These are phyloP conservation scores for Picochlorum sp. DNA, from an alignment of 139 green algal species.

Conservation along the genomic window DNA sequence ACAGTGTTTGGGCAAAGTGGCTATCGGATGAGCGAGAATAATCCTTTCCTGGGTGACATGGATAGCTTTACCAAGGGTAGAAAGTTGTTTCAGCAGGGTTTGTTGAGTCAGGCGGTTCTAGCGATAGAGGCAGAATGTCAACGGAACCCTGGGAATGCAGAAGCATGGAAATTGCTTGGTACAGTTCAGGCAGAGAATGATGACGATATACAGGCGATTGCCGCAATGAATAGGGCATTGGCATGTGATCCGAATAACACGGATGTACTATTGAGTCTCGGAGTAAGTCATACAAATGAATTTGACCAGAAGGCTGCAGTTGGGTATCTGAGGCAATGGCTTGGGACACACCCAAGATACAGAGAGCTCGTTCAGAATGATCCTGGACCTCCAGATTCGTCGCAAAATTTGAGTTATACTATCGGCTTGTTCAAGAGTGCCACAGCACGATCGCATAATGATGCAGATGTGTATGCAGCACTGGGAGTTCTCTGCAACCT, in stretches of 20 bases:
- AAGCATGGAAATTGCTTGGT: conserved; percentile 92
- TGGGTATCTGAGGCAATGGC: conserved; percentile 61
- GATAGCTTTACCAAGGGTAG: conserved; percentile 53
- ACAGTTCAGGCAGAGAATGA: conserved; percentile 96
- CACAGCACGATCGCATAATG: conserved; percentile 30
- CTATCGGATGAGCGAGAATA: conserved; percentile 75
- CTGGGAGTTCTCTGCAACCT: conserved; percentile 92
- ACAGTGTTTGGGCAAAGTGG: conserved; percentile 14
- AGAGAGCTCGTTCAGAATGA: conserved; percentile 7
- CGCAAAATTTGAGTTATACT: conserved; percentile 43
- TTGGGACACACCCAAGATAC: conserved; percentile 55
- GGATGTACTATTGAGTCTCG: conserved; percentile 81
- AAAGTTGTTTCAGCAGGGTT: conserved; percentile 72
- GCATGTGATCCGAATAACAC: conserved; percentile 65
- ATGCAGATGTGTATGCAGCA: conserved; percentile 78
- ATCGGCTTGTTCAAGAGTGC: conserved; percentile 36
- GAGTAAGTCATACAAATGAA: conserved; percentile 96
- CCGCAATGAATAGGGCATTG: conserved; percentile 70
- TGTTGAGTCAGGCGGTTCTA: conserved; percentile 86
- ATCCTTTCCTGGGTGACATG: conserved; percentile 79
- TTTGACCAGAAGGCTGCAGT: conserved; percentile 69
- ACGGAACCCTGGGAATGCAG: conserved; percentile 55
- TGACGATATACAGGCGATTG: conserved; percentile 89
- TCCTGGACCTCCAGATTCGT: conserved; percentile 30
- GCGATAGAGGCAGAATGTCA: conserved; percentile 91